Evolutionary conservation across 2,329 filamentous ascomycete species (phyloP).

Genomic region (Beauveria scarabaeidicola): DNA sequence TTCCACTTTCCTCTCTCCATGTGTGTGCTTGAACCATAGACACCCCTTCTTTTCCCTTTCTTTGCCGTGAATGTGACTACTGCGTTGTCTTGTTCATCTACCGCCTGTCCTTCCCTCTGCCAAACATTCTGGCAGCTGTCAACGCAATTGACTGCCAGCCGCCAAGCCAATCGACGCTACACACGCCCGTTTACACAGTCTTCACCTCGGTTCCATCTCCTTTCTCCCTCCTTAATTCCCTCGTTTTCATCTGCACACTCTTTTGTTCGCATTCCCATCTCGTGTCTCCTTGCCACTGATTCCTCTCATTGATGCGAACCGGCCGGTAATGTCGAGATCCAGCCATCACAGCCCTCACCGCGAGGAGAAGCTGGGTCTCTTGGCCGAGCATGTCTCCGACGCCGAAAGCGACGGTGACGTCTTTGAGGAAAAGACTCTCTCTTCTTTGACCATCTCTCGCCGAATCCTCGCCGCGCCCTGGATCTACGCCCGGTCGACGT

Average conservation of each 20-base stretch:
- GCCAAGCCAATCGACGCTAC: background rate
- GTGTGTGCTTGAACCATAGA: background rate
- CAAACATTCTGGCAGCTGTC: conserved; percentile 3
- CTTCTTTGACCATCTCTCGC: conserved; percentile 15
- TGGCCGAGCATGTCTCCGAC: conserved; percentile 38
- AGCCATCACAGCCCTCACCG: conserved; percentile 11
- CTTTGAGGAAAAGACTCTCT: conserved; percentile 29
- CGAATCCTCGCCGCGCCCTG: conserved; percentile 21
- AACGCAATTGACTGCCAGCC: background rate
- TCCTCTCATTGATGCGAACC: background rate
- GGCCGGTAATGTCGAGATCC: background rate
- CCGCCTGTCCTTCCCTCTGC: background rate
- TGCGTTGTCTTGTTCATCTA: too few species aligned
- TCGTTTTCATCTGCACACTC: conserved; percentile 11
- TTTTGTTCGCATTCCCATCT: background rate
- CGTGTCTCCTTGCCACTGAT: background rate
- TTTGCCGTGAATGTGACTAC: background rate
- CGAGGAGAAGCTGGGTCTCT: conserved; percentile 37
- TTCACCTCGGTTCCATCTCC: background rate
- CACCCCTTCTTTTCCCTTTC: background rate
- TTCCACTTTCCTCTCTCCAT: background rate
- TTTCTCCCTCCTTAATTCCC: conserved; percentile 11
- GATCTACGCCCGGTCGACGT: conserved; percentile 23
- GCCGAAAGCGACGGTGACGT: conserved; percentile 33
- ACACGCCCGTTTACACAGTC: conserved; percentile 5